Percentiles rank a stretch among this genome's conserved stretches.
Conservation (phyloP, 305 asterid genomes). For the Solanum chacoense region DNA sequence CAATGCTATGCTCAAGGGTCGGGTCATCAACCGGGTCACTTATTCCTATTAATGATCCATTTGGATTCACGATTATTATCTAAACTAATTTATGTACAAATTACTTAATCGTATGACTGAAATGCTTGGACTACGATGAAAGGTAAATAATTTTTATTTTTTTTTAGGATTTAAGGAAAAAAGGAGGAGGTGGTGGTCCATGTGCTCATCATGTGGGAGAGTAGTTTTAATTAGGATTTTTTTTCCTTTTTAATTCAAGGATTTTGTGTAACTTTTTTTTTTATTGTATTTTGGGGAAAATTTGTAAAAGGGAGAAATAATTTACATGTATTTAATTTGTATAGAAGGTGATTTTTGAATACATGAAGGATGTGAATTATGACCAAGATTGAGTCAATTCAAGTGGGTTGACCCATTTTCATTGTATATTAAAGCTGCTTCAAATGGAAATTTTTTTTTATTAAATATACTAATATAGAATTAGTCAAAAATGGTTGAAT, state of each 20-base stretch:
- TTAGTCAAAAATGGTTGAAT: not conserved
- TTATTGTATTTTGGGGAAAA: not conserved
- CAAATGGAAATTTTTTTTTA: not conserved
- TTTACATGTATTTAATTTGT: not conserved
- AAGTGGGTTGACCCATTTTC: not conserved
- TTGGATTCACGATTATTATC: not conserved
- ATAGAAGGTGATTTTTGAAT: not conserved
- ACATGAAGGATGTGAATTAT: not conserved
- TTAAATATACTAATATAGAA: not conserved
- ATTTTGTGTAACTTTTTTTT: not conserved
- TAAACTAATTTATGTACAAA: not conserved
- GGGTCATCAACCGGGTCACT: slow-evolving; percentile 36
- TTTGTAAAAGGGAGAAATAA: not conserved
- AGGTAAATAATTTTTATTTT: not conserved
- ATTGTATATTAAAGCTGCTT: not conserved
- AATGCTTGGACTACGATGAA: not conserved
- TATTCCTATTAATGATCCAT: slow-evolving; percentile 26
- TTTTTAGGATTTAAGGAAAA: not conserved
- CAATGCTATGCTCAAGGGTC: slow-evolving; percentile 59
- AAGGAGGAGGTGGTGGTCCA: not conserved
- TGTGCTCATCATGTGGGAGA: not conserved
- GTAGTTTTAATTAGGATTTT: not conserved
- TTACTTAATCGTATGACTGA: not conserved
- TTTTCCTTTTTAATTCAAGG: not conserved
- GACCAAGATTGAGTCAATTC: not conserved